These are phyloP conservation scores for Raffaelea deltoideospora DNA, from an alignment of 2,329 filamentous ascomycete species.

Conservation along the genomic window DNA sequence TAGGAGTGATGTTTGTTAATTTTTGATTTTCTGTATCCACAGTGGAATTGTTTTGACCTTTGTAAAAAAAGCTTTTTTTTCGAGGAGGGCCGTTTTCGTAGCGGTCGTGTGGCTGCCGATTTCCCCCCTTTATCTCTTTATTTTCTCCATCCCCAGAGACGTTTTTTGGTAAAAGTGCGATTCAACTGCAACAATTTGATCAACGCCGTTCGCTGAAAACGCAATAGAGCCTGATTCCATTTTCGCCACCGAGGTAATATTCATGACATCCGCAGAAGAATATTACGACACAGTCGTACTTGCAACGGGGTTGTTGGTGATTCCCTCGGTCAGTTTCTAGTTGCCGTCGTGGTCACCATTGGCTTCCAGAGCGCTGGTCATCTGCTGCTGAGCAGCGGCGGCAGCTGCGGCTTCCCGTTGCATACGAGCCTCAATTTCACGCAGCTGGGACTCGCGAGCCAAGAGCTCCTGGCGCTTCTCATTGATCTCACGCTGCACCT, in stretches of 20 bases:
- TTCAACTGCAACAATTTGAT: too few species aligned
- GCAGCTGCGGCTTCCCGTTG: conserved; percentile 59
- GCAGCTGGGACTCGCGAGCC: conserved; percentile 93
- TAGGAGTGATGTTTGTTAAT: too few species aligned
- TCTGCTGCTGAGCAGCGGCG: conserved; percentile 23
- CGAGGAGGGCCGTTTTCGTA: neutral
- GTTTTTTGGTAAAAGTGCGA: too few species aligned
- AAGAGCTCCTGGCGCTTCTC: conserved; percentile 98
- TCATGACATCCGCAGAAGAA: too few species aligned
- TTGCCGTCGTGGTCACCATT: conserved; percentile 42
- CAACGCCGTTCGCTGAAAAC: too few species aligned
- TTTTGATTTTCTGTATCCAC: neutral
- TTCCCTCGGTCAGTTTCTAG: conserved; percentile 14
- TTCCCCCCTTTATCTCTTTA: too few species aligned
- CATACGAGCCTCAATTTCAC: conserved; percentile 98
- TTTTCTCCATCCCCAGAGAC: too few species aligned
- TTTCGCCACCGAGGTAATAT: neutral
- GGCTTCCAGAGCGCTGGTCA: conserved; percentile 25
- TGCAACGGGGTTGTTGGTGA: too few species aligned
- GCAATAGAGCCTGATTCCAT: neutral
- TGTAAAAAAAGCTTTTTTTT: neutral
- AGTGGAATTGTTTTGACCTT: neutral
- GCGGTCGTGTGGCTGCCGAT: neutral
- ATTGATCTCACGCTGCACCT: conserved; percentile 99
- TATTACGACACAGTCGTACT: too few species aligned